These are phyloP conservation scores for Fusarium phyllophilum DNA, from an alignment of 2,329 filamentous ascomycete species.

Conservation along the genomic window DNA sequence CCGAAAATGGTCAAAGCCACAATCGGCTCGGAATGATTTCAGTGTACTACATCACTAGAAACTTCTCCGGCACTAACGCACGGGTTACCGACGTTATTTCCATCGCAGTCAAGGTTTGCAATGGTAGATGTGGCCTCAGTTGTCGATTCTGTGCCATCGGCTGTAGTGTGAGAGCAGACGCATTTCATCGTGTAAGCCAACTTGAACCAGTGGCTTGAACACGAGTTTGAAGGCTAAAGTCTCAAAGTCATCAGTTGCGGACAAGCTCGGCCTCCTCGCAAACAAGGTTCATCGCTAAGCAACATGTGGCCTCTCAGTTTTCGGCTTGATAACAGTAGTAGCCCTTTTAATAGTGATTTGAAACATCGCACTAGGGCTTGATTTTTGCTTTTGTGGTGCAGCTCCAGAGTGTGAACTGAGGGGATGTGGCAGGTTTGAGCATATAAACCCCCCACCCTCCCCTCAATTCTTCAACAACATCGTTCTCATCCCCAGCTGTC, in stretches of 20 bases:
- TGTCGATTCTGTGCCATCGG: no score
- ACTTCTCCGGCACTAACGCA: no score
- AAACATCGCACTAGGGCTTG: rapidly evolving
- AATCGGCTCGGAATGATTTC: no score
- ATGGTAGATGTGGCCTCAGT: no score
- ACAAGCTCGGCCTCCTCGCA: neutral
- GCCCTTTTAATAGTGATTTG: rapidly evolving
- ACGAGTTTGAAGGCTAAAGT: neutral
- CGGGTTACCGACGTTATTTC: no score
- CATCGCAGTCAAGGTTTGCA: no score
- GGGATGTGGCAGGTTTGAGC: neutral
- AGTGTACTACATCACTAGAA: no score
- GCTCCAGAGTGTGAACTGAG: rapidly evolving
- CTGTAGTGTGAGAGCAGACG: neutral
- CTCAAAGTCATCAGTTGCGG: neutral
- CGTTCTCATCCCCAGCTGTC: neutral
- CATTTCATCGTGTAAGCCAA: neutral
- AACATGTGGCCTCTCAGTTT: neutral
- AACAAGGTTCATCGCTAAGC: neutral
- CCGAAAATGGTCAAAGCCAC: neutral
- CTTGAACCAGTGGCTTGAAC: neutral
- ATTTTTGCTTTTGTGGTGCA: neutral
- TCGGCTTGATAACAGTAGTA: neutral
- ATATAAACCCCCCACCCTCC: neutral
- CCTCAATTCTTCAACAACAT: neutral